Conservation (phyloP, 2,329 filamentous ascomycete species). For the Aaosphaeria arxii region DNA sequence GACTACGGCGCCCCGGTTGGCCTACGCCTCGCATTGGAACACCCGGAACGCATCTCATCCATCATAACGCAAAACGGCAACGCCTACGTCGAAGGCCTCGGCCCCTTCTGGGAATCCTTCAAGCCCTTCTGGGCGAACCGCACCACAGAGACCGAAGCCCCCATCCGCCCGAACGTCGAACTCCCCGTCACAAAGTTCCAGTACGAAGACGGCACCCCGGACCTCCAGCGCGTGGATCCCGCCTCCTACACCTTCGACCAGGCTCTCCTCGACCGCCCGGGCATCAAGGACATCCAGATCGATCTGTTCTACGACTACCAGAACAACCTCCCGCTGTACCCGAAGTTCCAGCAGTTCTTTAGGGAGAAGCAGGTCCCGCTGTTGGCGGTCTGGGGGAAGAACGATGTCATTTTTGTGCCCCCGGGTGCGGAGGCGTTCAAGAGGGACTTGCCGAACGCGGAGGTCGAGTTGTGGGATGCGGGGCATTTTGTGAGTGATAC, state of each 20-base stretch:
- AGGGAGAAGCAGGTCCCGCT: constrained; percentile 50
- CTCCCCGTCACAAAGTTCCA: constrained; percentile 36
- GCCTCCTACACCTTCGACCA: constrained; percentile 53
- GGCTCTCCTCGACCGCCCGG: constrained; percentile 49
- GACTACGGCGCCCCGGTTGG: constrained; percentile 61
- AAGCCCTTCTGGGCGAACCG: constrained; percentile 46
- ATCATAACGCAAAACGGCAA: constrained; percentile 62
- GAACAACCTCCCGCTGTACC: constrained; percentile 55
- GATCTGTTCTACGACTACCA: constrained; percentile 58
- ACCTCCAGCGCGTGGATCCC: constrained; percentile 38
- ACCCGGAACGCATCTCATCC: constrained; percentile 48
- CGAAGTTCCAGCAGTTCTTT: constrained; percentile 56
- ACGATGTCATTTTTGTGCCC: constrained; percentile 52
- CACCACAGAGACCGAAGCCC: constrained; percentile 19
- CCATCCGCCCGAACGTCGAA: constrained; percentile 12
- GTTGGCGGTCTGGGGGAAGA: constrained; percentile 58
- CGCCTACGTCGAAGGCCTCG: constrained; percentile 56
- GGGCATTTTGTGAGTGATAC: constrained; percentile 56
- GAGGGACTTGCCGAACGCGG: constrained; percentile 47
- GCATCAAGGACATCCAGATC: constrained; percentile 53
- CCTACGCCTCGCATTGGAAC: constrained; percentile 51
- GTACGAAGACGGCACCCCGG: constrained; percentile 42
- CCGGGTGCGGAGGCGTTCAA: constrained; percentile 55
- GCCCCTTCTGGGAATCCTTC: constrained; percentile 51
- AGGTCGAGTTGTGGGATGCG: constrained; percentile 52